Evolutionary conservation across 169 alveolate species (phyloP).

Genomic region (Amoebophrya sp.): DNA sequence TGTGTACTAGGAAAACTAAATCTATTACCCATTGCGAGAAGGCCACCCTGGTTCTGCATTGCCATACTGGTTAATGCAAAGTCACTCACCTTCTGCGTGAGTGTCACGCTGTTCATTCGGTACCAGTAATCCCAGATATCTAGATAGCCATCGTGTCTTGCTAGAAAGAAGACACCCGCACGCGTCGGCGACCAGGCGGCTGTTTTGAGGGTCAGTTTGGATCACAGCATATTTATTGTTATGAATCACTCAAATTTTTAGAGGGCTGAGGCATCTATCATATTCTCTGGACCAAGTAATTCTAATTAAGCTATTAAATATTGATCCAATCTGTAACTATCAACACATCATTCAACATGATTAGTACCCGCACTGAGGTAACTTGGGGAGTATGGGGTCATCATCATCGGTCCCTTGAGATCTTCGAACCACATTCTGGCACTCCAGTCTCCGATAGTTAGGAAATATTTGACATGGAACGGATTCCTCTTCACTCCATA

Average conservation of each 20-base stretch:
- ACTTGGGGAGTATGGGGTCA: conserved; percentile 77
- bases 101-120: background rate
- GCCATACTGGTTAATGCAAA: background rate
- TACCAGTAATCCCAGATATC: conserved; percentile 6
- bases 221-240: background rate
- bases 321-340: no score
- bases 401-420: conserved; percentile 83
- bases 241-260: background rate
- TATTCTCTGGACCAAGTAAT: no score
- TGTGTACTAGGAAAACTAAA: no score
- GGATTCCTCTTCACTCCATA: conserved; percentile 74
- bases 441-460: conserved; percentile 90
- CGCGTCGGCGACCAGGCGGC: conserved; percentile 47
- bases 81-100: conserved; percentile 9
- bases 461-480: conserved; percentile 74
- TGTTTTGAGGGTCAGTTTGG: background rate
- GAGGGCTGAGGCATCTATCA: no score
- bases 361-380: conserved; percentile 16
- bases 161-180: conserved; percentile 34
- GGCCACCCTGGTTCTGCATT: background rate
- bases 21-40: background rate
- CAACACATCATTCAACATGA: background rate
- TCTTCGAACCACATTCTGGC: conserved; percentile 79
- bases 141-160: conserved; percentile 18
- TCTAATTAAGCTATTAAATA: no score